Base-by-base conservation (phyloP, 2,329 filamentous ascomycete genomes). In the Sordariomycetes sp. region DNA sequence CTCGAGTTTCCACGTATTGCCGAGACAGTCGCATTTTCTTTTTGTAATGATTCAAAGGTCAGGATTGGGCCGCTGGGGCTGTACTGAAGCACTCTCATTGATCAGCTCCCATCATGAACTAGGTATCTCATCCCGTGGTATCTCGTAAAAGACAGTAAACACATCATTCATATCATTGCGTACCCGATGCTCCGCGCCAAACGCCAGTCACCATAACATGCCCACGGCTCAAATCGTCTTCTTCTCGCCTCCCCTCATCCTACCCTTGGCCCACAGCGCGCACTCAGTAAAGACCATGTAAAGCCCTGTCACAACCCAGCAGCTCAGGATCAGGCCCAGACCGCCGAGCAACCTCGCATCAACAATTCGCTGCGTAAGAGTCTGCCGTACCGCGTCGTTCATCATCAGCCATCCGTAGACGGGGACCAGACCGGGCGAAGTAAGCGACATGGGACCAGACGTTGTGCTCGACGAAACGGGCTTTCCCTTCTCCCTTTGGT, bases 211-310 rank as follows among this genome's bases (percentile, higher is more conserved):
- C n/a, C n/a, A n/a, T n/a, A n/a, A n/a, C n/a, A n/a, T n/a, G n/a
- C n/a, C n/a, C n/a, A n/a, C n/a, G n/a, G n/a, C n/a, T n/a, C n/a
- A 30, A 16, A 28, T 16, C 5, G 39, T 31, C 25, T 38, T 48
- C 23, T 48, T 51, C 33, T 53, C 52, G 8, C 44, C 50, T 7
- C 39, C 40, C 33, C 53, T 49, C 44, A 50, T 39, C 21, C 47
- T 48, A 10, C 55, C 53, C 37, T 57, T 60, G 5, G 46, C 45
- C 54, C 62, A 61, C 30, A 68, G 51, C 8, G 55, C 50, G 26
- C 55, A 50, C 43, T 71, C 64, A 11, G 63, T 68, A 32, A 71
- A 69, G 21, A 60, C 41, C 37, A 72, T 58, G 36, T 71, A 72
- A 23, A 62, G 46, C 3, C 68, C 61, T 1, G 69, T 67, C 12